Conservation (phyloP, 1,284 basidiomycete species). For the Ustilago vetiveriae region DNA sequence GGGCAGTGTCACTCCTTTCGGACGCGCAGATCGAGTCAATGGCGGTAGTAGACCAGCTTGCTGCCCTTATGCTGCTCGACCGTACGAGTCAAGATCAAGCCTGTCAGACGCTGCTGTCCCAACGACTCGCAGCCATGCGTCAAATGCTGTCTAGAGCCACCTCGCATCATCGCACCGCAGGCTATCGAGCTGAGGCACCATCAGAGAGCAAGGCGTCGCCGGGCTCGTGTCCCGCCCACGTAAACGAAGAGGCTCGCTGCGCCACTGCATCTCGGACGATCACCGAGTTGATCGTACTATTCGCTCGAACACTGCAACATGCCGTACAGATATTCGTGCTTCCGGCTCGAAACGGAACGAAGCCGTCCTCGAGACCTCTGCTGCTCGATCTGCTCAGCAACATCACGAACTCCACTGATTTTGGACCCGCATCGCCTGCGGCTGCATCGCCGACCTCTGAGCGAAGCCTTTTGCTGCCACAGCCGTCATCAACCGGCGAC, state of each 20-base stretch:
- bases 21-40: slow-evolving; percentile 33
- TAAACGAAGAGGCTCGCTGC: slow-evolving; percentile 3
- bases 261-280: slow-evolving; percentile 28
- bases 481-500: slow-evolving; percentile 1
- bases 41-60: slow-evolving; percentile 43
- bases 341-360: slow-evolving; percentile 1
- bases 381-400: slow-evolving; percentile 18
- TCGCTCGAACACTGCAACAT: slow-evolving; percentile 40
- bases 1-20: slow-evolving; percentile 39
- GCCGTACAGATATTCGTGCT: slow-evolving; percentile 30
- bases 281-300: slow-evolving; percentile 23
- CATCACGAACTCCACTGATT: slow-evolving; percentile 19
- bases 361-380: slow-evolving; percentile 7
- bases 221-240: not conserved
- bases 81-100: slow-evolving; percentile 29
- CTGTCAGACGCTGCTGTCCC: slow-evolving; percentile 31
- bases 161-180: slow-evolving; percentile 6
- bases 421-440: not conserved
- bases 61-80: slow-evolving; percentile 41
- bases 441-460: slow-evolving; percentile 17
- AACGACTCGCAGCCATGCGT: slow-evolving; percentile 29
- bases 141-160: slow-evolving; percentile 14
- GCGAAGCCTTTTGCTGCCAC: slow-evolving; percentile 10
- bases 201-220: not conserved
- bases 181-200: not conserved